Percentiles rank a stretch among this genome's conserved stretches.
Conservation (phyloP, 495 filamentous ascomycete species). For the Penicillium parvum region DNA sequence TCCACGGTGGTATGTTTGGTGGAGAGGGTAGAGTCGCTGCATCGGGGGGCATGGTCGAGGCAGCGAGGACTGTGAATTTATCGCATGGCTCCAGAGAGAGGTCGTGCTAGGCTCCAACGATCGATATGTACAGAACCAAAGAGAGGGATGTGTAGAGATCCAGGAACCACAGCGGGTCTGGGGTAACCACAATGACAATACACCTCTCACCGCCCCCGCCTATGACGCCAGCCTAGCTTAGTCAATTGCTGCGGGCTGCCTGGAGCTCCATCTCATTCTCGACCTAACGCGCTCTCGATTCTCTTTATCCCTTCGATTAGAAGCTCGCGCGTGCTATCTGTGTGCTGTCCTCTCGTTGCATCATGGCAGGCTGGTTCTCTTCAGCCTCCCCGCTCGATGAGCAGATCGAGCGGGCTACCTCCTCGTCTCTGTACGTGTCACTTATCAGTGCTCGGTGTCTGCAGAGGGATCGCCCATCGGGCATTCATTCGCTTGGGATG, state of each 20-base stretch:
- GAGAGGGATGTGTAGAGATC: constrained; percentile 9
- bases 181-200: constrained; percentile 23
- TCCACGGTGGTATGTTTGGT: constrained; percentile 36
- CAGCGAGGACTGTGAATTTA: constrained; percentile 17
- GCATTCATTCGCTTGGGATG: too few relatives aligned
- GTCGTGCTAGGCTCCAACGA: constrained; percentile 9
- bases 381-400: constrained; percentile 86
- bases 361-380: constrained; percentile 90
- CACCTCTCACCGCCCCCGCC: constrained; percentile 27
- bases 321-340: constrained; percentile 1
- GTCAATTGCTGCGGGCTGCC: constrained; percentile 22
- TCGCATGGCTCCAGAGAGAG: constrained; percentile 20
- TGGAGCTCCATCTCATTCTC: constrained; percentile 21
- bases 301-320: background rate
- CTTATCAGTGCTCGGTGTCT: constrained; percentile 5
- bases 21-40: constrained; percentile 41
- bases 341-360: constrained; percentile 20
- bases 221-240: constrained; percentile 32
- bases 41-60: constrained; percentile 41
- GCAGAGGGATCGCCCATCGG: too few relatives aligned
- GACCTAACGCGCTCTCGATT: constrained; percentile 1
- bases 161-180: constrained; percentile 23
- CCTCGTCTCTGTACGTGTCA: constrained; percentile 72
- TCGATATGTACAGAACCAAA: constrained; percentile 10
- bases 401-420: constrained; percentile 91